Percentiles rank a stretch among this genome's conserved stretches.
phyloP scores from a whole-genome alignment of 305 asterid genomes.

The Salvia sclarea region DNA sequence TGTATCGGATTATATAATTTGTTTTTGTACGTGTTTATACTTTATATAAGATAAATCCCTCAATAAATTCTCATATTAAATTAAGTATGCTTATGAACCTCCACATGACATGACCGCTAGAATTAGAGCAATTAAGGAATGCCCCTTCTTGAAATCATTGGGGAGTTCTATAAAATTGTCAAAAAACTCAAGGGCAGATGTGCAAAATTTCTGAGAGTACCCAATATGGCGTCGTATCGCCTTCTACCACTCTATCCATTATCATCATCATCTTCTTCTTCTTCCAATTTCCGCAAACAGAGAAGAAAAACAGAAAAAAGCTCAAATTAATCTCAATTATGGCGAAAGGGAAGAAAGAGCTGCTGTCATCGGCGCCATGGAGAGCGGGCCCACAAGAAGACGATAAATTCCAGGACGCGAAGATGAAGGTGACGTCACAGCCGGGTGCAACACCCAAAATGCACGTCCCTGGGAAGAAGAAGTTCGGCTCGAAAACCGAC shows the following conservation, averaged over 20 bases:
- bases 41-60: too few species aligned
- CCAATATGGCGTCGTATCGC: conserved; percentile 28
- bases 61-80: too few species aligned
- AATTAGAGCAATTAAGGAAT: not conserved
- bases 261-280: conserved; percentile 17
- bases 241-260: too few species aligned
- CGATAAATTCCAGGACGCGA: conserved; percentile 75
- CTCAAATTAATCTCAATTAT: conserved; percentile 28
- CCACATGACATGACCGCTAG: too few species aligned
- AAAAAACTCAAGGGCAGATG: conserved; percentile 14
- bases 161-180: not conserved
- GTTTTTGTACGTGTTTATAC: too few species aligned
- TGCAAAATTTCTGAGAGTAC: conserved; percentile 7
- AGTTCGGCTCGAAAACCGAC: conserved; percentile 41
- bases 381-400: conserved; percentile 60
- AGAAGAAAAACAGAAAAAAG: not conserved
- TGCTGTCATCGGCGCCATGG: conserved; percentile 94
- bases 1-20: too few species aligned
- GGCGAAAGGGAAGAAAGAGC: conserved; percentile 86
- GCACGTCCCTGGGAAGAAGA: conserved; percentile 78
- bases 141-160: not conserved
- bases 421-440: conserved; percentile 73
- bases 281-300: conserved; percentile 2
- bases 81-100: too few species aligned
- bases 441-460: conserved; percentile 83